Conservation (phyloP, 78 protist species). For the Mantamonas sphyraenae region DNA sequence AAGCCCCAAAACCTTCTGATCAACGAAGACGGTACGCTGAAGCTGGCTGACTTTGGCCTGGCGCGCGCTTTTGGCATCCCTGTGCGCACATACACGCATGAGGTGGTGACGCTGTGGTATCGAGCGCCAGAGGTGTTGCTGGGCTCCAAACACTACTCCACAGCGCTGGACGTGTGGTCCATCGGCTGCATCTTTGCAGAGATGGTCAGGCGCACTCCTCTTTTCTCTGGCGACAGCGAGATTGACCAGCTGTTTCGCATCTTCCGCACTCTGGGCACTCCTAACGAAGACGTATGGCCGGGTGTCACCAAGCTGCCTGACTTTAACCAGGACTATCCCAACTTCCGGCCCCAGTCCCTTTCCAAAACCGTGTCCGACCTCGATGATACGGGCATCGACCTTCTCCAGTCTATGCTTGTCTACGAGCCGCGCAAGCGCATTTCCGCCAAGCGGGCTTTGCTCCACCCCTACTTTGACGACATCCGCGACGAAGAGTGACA, state of each 20-base stretch:
- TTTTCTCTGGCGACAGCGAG: slow-evolving; percentile 91
- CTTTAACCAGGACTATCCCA: slow-evolving; percentile 60
- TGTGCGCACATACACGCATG: slow-evolving; percentile 89
- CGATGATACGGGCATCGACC: no score
- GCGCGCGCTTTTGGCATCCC: slow-evolving; percentile 92
- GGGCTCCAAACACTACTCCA: slow-evolving; percentile 85
- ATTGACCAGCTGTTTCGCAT: slow-evolving; percentile 89
- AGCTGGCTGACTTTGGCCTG: slow-evolving; percentile 98
- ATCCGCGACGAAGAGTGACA: slow-evolving; percentile 4
- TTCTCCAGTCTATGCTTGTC: slow-evolving; percentile 44
- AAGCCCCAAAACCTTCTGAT: slow-evolving; percentile 96
- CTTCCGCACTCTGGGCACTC: slow-evolving; percentile 88
- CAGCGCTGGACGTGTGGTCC: slow-evolving; percentile 96
- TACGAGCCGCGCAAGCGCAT: slow-evolving; percentile 85
- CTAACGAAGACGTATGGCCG: slow-evolving; percentile 75
- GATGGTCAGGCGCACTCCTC: slow-evolving; percentile 71
- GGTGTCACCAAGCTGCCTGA: slow-evolving; percentile 77
- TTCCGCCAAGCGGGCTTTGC: slow-evolving; percentile 79
- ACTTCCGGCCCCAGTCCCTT: slow-evolving; percentile 58
- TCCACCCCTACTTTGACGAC: slow-evolving; percentile 83
- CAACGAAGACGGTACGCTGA: slow-evolving; percentile 66
- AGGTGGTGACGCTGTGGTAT: no score
- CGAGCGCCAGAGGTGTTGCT: slow-evolving; percentile 98
- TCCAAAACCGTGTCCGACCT: no score
- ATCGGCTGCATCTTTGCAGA: slow-evolving; percentile 97